Conservation (phyloP, 176 grass and related monocot species). For the Triticum urartu region DNA sequence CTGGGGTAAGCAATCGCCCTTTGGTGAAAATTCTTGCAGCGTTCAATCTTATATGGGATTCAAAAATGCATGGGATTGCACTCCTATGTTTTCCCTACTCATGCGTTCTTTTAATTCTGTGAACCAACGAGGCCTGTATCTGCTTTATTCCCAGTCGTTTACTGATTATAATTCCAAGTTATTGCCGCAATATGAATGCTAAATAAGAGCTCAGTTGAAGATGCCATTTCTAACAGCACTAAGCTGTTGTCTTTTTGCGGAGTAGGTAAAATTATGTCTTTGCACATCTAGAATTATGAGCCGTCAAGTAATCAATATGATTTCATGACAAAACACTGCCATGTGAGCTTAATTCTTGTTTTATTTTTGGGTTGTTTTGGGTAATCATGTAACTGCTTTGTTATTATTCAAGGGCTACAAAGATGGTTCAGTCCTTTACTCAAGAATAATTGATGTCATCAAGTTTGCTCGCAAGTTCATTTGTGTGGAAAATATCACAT, state of each 20-base stretch:
- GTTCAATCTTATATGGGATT: not conserved
- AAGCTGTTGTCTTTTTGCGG: constrained; percentile 4
- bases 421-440: constrained; percentile 73
- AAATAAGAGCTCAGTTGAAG: not conserved
- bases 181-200: not conserved
- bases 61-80: not conserved
- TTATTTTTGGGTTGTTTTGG: constrained; percentile 1
- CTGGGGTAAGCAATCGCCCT: not conserved
- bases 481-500: constrained; percentile 73
- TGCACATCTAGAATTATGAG: not conserved
- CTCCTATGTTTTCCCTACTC: constrained; percentile 1
- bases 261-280: constrained; percentile 8
- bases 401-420: constrained; percentile 63
- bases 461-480: constrained; percentile 70
- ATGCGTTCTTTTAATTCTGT: not conserved
- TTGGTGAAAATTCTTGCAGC: not conserved
- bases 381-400: constrained; percentile 30
- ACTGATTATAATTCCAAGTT: constrained; percentile 9
- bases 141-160: constrained; percentile 23
- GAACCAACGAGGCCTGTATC: not conserved
- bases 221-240: not conserved
- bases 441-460: constrained; percentile 72
- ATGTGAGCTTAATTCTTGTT: constrained; percentile 29
- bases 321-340: not conserved
- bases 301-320: not conserved